Evolutionary conservation across 129 eudicot genomes (phyloP).

Genomic region (Saussurea involucrata): DNA sequence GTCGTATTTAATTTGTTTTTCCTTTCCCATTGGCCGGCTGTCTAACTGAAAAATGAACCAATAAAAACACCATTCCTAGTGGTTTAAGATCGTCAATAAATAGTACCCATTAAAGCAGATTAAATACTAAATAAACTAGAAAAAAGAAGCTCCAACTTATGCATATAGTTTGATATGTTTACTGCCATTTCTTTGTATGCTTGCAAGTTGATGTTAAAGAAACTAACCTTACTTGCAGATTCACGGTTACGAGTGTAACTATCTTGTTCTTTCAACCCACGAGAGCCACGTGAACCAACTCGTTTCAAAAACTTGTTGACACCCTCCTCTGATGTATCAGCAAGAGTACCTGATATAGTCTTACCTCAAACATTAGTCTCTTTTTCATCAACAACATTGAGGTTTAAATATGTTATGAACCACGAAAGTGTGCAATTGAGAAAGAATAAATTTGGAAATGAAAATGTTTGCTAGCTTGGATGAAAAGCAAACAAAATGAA

Average conservation of each 20-base stretch:
- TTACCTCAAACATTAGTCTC: not conserved
- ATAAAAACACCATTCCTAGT: not conserved
- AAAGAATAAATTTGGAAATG: not conserved
- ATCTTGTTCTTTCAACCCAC: constrained; percentile 41
- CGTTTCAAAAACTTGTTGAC: constrained; percentile 52
- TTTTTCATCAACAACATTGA: not conserved
- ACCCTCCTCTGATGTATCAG: constrained; percentile 43
- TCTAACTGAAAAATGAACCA: constrained; percentile 32
- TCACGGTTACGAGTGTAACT: constrained; percentile 35
- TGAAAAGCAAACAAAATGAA: not conserved
- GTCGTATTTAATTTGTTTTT: not conserved
- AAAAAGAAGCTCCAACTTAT: not conserved
- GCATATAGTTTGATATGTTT: not conserved
- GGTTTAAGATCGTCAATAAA: not conserved
- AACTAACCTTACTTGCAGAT: constrained; percentile 41
- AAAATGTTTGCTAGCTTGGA: not conserved
- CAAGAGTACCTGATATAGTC: constrained; percentile 50
- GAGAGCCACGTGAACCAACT: constrained; percentile 32
- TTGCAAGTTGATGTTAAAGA: not conserved
- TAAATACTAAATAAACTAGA: not conserved
- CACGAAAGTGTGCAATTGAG: not conserved
- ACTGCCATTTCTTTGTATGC: not conserved
- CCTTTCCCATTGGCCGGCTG: constrained; percentile 24
- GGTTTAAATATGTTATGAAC: not conserved
- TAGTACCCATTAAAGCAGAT: not conserved